phyloP scores from a whole-genome alignment of 768 basidiomycete genomes.

The Solioccasus polychromus region DNA sequence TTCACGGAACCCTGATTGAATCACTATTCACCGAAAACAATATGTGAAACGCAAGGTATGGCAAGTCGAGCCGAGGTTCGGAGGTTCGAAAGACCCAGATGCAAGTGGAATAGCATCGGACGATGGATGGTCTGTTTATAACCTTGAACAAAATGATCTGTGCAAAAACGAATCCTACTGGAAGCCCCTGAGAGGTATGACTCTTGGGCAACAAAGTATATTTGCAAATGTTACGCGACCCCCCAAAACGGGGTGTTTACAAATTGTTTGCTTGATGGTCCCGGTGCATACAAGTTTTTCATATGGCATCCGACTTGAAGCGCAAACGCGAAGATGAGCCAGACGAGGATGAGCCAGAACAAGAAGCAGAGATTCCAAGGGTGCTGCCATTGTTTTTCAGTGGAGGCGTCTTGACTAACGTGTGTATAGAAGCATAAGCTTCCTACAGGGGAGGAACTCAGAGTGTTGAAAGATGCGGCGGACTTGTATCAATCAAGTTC shows the following conservation, averaged over 20 bases:
- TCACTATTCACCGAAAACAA: no score
- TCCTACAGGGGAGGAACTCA: constrained; percentile 69
- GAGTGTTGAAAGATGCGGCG: constrained; percentile 67
- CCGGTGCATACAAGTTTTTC: neutral
- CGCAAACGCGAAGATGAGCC: constrained; percentile 23
- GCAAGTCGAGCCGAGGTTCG: no score
- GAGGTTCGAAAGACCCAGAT: no score
- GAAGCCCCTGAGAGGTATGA: no score
- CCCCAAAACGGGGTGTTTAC: constrained; percentile 11
- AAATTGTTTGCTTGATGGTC: neutral
- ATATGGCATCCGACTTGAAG: constrained; percentile 24
- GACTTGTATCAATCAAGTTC: constrained; percentile 74
- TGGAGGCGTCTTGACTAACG: neutral
- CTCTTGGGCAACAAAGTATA: no score
- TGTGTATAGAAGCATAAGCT: constrained; percentile 38
- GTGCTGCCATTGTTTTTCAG: constrained; percentile 9
- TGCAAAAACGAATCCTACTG: no score
- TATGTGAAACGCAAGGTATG: no score
- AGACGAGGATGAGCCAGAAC: neutral
- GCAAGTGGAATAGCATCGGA: no score
- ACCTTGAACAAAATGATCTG: no score
- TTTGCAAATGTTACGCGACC: neutral
- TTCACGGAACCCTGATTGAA: no score
- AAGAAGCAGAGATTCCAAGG: constrained; percentile 11
- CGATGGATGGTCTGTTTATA: no score